Evolutionary conservation across 2,329 filamentous ascomycete species (phyloP), one percentile per base, ranked within the genome.

Genomic region (Botrytis fragariae): DNA sequence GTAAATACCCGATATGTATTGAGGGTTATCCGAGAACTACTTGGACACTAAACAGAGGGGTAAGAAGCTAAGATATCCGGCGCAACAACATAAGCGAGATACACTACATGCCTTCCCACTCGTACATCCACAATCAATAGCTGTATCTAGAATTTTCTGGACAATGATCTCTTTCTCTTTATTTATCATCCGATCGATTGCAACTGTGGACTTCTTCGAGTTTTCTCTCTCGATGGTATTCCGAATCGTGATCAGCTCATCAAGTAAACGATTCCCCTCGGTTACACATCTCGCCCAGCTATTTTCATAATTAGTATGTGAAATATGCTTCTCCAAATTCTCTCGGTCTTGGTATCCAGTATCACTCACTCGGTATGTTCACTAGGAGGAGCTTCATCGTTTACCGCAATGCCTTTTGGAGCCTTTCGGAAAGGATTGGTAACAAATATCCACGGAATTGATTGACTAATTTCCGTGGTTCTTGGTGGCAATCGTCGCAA

Each of bases 41-140:
- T 4, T 85, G 91, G 86, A 22, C 93, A 44, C 88, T 83, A 14
- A 83, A 79, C 0, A 83, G 80, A 0, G 82, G 78, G 22, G 87
- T 88, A 77, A 94, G 94, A 95, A 80, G 90, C 95, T 91, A 29
- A 57, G 3, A 32, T 92, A 92, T 95, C 88, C 91, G 48, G 29
- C 32, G 20, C 10, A 92, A 94, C 88, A 91, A 48, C 16, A 42
- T 20, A 51, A 37, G 22, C 18, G 44, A 35, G 16, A 64, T 57
- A 22, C 16, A n/a, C 51, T 25, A 35, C 80, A 77, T 79, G 88
- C 89, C 85, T 95, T 96, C 71, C 93, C 93, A 59, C 85, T 84
- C 0, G 88, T 85, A 20, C 93, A 86, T 37, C 86, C 85, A 22
- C 85, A 86, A 29, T 86, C 83, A 16, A 86, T 84, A 0, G 93